Conservation (phyloP, 768 basidiomycete genomes). For the Pleurotus cornucopiae region DNA sequence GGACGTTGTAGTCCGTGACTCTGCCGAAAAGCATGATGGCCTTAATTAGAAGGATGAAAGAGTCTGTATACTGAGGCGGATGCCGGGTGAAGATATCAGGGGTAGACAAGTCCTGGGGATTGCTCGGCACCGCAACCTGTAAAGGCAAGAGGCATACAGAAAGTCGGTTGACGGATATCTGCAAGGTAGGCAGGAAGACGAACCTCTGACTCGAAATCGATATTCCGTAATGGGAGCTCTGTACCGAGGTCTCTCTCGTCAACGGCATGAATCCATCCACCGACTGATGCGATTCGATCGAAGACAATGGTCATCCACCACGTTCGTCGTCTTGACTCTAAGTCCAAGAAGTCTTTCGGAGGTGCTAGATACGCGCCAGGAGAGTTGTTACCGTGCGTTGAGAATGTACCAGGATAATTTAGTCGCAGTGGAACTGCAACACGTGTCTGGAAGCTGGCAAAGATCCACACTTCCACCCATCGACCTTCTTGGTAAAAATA, state of each 20-base stretch:
- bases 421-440: constrained; percentile 78
- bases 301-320: constrained; percentile 93
- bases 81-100: constrained; percentile 67
- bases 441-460: constrained; percentile 80
- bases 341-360: constrained; percentile 68
- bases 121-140: constrained; percentile 59
- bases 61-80: constrained; percentile 74
- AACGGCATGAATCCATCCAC: constrained; percentile 83
- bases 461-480: constrained; percentile 91
- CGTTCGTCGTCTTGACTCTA: constrained; percentile 75
- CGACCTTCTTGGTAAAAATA: constrained; percentile 89
- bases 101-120: constrained; percentile 69
- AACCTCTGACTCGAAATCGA: constrained; percentile 77
- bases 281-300: constrained; percentile 76
- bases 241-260: constrained; percentile 84
- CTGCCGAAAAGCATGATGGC: constrained; percentile 80
- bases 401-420: constrained; percentile 84
- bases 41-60: constrained; percentile 79
- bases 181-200: constrained; percentile 13
- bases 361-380: constrained; percentile 79
- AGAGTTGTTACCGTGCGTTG: constrained; percentile 60
- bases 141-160: background rate
- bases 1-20: constrained; percentile 83
- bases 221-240: constrained; percentile 70
- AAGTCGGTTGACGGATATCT: constrained; percentile 12